phyloP scores from a whole-genome alignment of 306 rosid genomes.

The Trichosanthes cucumerina region DNA sequence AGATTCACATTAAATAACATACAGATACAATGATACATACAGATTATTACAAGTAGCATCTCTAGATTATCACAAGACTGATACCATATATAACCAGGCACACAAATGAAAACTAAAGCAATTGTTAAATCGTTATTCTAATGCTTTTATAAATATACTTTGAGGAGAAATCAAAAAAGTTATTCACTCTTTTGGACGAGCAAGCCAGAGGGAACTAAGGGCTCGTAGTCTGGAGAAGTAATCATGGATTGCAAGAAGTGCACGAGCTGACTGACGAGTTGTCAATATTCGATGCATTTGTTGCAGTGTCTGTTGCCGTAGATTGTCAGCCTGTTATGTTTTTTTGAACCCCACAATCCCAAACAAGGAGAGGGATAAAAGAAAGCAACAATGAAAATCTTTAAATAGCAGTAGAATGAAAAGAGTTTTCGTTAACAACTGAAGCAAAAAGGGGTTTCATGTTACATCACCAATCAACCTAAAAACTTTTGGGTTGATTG shows the following conservation, averaged over 20 bases:
- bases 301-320: conserved; percentile 67
- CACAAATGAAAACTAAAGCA: conserved; percentile 3
- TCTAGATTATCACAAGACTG: conserved; percentile 18
- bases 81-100: neutral
- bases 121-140: neutral
- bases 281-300: conserved; percentile 75
- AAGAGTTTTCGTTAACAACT: neutral
- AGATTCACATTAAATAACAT: conserved; percentile 6
- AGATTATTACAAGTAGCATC: conserved; percentile 18
- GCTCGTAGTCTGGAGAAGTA: conserved; percentile 60
- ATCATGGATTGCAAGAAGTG: conserved; percentile 63
- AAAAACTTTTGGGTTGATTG: too few species aligned
- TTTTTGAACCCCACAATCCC: neutral
- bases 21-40: conserved; percentile 11
- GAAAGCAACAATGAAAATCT: neutral
- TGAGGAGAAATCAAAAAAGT: neutral
- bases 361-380: conserved; percentile 2
- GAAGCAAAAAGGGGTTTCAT: neutral
- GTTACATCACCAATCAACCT: too few species aligned
- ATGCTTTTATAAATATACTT: neutral
- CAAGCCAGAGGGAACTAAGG: conserved; percentile 70
- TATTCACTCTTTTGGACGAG: conserved; percentile 58
- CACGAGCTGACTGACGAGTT: conserved; percentile 71
- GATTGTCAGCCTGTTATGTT: conserved; percentile 51
- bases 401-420: neutral